Evolutionary conservation across 495 filamentous ascomycete species (phyloP).

Genomic region (Pseudevernia furfuracea): DNA sequence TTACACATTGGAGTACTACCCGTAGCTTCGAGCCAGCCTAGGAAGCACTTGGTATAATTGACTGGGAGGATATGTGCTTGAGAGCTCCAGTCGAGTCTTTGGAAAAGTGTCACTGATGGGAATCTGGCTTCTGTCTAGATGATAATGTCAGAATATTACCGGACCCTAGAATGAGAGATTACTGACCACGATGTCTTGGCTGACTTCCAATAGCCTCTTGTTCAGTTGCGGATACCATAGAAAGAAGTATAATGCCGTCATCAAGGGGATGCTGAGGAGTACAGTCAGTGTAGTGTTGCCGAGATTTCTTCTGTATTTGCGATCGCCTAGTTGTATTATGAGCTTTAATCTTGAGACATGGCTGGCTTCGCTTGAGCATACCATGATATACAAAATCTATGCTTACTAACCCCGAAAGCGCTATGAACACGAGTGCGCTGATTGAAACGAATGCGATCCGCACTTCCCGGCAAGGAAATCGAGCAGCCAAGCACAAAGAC

Average conservation of each 20-base stretch:
- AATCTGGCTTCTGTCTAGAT: neutral
- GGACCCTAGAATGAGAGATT: too few species aligned
- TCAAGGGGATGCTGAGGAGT: neutral
- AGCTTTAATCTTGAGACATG: neutral
- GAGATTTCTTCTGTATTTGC: neutral
- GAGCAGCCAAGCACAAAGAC: neutral
- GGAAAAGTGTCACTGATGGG: neutral
- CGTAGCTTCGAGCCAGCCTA: neutral
- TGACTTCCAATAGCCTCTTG: neutral
- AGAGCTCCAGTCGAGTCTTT: neutral
- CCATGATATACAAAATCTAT: neutral
- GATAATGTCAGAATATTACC: neutral
- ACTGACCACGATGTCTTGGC: neutral
- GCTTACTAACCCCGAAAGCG: neutral
- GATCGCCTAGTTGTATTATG: neutral
- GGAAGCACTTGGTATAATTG: neutral
- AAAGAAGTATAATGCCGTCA: neutral
- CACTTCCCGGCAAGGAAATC: neutral
- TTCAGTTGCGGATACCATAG: neutral
- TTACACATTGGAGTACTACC: neutral
- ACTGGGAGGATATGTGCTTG: neutral
- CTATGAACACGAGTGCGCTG: neutral
- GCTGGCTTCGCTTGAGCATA: neutral
- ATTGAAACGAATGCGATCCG: neutral
- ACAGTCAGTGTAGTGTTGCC: neutral